Evolutionary conservation across 2,329 filamentous ascomycete species (phyloP).

Genomic region (Rutstroemia sydowiana): DNA sequence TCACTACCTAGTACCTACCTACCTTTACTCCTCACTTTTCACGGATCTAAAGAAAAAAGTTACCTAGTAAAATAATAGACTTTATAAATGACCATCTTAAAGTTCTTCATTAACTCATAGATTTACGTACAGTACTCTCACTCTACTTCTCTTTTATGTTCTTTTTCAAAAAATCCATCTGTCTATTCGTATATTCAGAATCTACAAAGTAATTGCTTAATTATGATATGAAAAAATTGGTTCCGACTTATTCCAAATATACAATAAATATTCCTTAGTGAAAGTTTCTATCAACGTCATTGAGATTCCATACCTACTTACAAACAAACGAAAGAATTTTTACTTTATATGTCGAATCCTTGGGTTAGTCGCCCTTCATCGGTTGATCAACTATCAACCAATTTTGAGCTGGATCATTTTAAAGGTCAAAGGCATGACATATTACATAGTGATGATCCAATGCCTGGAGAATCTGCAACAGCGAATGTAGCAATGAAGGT

Average conservation of each 20-base stretch:
- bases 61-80: neutral
- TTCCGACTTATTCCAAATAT: neutral
- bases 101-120: neutral
- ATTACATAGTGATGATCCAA: constrained; percentile 24
- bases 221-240: neutral
- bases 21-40: neutral
- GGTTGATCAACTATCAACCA: constrained; percentile 19
- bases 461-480: constrained; percentile 22
- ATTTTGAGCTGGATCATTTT: constrained; percentile 9
- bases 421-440: constrained; percentile 22
- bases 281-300: constrained; percentile 2
- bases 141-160: neutral
- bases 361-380: constrained; percentile 20
- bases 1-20: no score
- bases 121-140: no score
- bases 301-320: neutral
- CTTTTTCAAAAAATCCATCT: neutral
- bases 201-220: no score
- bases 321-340: constrained; percentile 1
- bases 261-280: neutral
- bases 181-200: neutral
- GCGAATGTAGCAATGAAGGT: constrained; percentile 25
- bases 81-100: neutral
- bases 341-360: constrained; percentile 20
- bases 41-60: neutral